These are phyloP conservation scores for Flaveria ramosissima DNA, from an alignment of 129 eudicot genomes.

Conservation along the genomic window DNA sequence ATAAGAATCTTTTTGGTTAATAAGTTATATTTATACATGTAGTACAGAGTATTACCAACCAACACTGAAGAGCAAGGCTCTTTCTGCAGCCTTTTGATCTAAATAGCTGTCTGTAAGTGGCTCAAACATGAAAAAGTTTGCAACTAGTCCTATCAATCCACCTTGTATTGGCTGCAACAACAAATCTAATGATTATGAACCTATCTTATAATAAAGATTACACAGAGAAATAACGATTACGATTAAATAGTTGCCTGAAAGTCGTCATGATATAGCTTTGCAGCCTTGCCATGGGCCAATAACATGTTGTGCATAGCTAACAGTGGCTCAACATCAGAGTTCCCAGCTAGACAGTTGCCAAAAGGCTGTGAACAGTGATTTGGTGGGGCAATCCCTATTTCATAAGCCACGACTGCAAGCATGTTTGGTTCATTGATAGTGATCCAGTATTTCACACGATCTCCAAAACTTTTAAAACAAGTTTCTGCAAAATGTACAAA, in stretches of 20 bases:
- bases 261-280: slow-evolving; percentile 51
- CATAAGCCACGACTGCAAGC: slow-evolving; percentile 38
- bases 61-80: slow-evolving; percentile 51
- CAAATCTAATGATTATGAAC: background rate
- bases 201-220: background rate
- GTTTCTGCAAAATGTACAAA: slow-evolving; percentile 66
- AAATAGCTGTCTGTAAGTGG: slow-evolving; percentile 50
- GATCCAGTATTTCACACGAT: slow-evolving; percentile 82
- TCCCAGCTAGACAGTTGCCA: slow-evolving; percentile 67
- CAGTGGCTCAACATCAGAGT: slow-evolving; percentile 78
- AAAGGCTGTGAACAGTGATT: slow-evolving; percentile 76
- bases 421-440: slow-evolving; percentile 84
- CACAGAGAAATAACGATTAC: background rate
- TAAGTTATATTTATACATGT: too few species aligned
- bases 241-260: slow-evolving; percentile 50
- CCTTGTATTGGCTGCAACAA: slow-evolving; percentile 49
- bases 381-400: slow-evolving; percentile 54
- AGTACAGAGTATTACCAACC: slow-evolving; percentile 51
- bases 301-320: slow-evolving; percentile 65
- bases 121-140: slow-evolving; percentile 41
- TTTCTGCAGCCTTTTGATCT: slow-evolving; percentile 52
- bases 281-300: slow-evolving; percentile 76
- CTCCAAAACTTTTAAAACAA: slow-evolving; percentile 73
- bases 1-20: too few species aligned
- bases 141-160: slow-evolving; percentile 55